Conservation (phyloP, 768 basidiomycete species). For the Suillus subluteus region DNA sequence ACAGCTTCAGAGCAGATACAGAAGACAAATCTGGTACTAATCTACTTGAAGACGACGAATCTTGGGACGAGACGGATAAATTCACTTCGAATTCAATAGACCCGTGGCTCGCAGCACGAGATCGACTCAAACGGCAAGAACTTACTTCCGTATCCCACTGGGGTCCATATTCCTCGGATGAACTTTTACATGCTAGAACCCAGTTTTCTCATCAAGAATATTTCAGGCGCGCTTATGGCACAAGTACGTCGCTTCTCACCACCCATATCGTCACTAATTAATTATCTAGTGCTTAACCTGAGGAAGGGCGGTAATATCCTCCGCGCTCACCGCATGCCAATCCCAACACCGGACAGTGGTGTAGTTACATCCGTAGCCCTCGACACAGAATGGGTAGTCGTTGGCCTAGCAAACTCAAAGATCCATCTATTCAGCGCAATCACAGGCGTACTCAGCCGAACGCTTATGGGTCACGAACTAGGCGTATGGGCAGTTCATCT, state of each 20-base stretch:
- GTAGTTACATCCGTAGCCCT: conserved; percentile 89
- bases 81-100: conserved; percentile 43
- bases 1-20: conserved; percentile 48
- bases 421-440: conserved; percentile 85
- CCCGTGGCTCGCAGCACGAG: conserved; percentile 39
- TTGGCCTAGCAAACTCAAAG: conserved; percentile 83
- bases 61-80: conserved; percentile 37
- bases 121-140: conserved; percentile 33
- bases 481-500: conserved; percentile 95
- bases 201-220: conserved; percentile 30
- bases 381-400: conserved; percentile 82
- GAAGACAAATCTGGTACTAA: conserved; percentile 21
- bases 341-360: conserved; percentile 49
- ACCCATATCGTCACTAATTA: conserved; percentile 4
- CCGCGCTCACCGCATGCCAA: conserved; percentile 59
- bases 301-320: conserved; percentile 72
- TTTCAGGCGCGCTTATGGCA: conserved; percentile 74
- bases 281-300: conserved; percentile 74
- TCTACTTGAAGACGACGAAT: conserved; percentile 30
- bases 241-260: conserved; percentile 49
- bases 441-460: conserved; percentile 76
- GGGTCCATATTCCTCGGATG: conserved; percentile 21
- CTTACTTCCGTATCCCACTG: conserved; percentile 28
- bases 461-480: conserved; percentile 79
- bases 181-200: conserved; percentile 9